phyloP scores from a whole-genome alignment of 176 grass and related monocot genomes.

The Chloris gayana region DNA sequence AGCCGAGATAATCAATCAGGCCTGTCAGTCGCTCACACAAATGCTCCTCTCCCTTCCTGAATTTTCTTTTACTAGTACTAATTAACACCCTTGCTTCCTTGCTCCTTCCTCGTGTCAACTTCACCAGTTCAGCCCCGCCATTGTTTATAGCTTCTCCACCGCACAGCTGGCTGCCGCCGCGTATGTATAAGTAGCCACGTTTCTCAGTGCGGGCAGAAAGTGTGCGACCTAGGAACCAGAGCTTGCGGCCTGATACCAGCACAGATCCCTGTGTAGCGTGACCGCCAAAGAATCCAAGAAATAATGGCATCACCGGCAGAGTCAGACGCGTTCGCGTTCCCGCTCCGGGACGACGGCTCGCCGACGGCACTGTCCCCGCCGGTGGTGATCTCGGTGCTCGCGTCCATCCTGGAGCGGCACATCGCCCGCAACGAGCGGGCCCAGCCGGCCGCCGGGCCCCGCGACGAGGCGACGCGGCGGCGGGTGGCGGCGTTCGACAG shows the following conservation, averaged over 20 bases:
- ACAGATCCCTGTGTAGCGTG: not conserved
- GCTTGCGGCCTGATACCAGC: not conserved
- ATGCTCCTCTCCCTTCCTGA: not conserved
- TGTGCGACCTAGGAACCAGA: conserved; percentile 18
- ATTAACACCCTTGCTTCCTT: conserved; percentile 36
- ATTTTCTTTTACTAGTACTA: conserved; percentile 20
- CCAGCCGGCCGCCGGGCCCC: not conserved
- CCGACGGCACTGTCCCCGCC: conserved; percentile 34
- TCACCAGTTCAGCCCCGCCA: conserved; percentile 27
- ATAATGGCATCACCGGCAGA: conserved; percentile 60
- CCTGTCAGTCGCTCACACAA: conserved; percentile 3
- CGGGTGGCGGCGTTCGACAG: conserved; percentile 51
- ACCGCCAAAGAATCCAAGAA: conserved; percentile 8
- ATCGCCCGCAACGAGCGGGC: conserved; percentile 74
- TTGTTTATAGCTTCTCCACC: conserved; percentile 46
- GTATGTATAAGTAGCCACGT: conserved; percentile 17
- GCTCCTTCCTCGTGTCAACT: conserved; percentile 46
- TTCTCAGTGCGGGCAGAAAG: not conserved
- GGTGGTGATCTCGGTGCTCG: conserved; percentile 73
- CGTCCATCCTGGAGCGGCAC: conserved; percentile 74
- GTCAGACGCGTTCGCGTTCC: conserved; percentile 43
- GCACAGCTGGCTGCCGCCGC: not conserved
- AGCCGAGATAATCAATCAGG: conserved; percentile 6
- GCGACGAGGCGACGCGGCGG: conserved; percentile 10
- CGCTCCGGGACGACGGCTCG: conserved; percentile 28